Conservation (phyloP, 805 yeast species). For the Barnettozyma sucrosica region DNA sequence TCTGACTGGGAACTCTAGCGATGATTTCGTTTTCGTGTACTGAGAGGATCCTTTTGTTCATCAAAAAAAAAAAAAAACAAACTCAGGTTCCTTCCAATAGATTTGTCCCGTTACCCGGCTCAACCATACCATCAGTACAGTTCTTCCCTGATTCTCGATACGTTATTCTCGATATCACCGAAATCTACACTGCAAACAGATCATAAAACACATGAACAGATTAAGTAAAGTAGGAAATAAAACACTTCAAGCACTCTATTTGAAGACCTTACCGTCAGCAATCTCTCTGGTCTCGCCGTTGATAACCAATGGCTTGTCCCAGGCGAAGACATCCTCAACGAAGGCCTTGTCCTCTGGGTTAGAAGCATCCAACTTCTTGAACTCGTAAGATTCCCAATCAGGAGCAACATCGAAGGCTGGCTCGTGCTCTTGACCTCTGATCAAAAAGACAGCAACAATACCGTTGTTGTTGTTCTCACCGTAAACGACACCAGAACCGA, state of each 20-base stretch:
- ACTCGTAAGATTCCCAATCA: constrained; percentile 94
- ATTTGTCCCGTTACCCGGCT: neutral
- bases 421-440: constrained; percentile 85
- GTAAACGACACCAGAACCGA: constrained; percentile 90
- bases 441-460: constrained; percentile 88
- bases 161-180: too few relatives aligned
- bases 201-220: constrained; percentile 1
- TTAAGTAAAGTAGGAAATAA: neutral
- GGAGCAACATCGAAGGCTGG: constrained; percentile 99
- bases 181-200: neutral
- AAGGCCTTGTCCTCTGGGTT: constrained; percentile 73
- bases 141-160: too few relatives aligned
- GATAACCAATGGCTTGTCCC: constrained; percentile 89
- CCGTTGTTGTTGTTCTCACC: constrained; percentile 99
- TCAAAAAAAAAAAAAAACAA: neutral
- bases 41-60: neutral
- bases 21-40: constrained; percentile 1
- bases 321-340: constrained; percentile 90
- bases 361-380: constrained; percentile 76
- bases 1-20: neutral
- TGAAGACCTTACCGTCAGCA: constrained; percentile 96
- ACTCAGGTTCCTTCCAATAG: neutral
- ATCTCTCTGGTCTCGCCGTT: constrained; percentile 81
- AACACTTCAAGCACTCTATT: constrained; percentile 39
- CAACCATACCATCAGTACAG: too few relatives aligned